Percentiles rank a stretch among this genome's conserved stretches.
phyloP scores from a whole-genome alignment of 2,329 filamentous ascomycete genomes.

The Rutstroemia sydowiana region DNA sequence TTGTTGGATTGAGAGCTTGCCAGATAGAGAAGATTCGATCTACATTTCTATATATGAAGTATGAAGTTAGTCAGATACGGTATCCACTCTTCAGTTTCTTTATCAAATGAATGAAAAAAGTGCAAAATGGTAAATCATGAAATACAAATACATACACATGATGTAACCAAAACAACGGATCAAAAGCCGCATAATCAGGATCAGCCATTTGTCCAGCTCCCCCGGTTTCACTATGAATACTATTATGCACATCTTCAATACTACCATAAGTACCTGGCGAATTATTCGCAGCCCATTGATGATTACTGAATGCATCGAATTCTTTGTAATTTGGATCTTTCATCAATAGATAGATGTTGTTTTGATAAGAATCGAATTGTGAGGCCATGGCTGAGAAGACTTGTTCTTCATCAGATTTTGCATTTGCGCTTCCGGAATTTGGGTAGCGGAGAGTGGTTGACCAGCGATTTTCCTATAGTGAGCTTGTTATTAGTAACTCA shows the following conservation, averaged over 20 bases:
- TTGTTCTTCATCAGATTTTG: constrained; percentile 18
- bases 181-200: constrained; percentile 67
- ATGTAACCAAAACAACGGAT: constrained; percentile 48
- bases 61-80: too few species aligned
- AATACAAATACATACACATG: too few species aligned
- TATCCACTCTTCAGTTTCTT: too few species aligned
- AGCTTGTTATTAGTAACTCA: background rate
- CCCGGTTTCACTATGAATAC: constrained; percentile 51
- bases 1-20: constrained; percentile 64
- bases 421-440: constrained; percentile 13
- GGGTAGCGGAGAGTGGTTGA: constrained; percentile 21
- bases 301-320: constrained; percentile 62
- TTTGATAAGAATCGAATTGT: constrained; percentile 19
- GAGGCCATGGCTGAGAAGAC: constrained; percentile 18
- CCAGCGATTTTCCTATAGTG: constrained; percentile 20
- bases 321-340: constrained; percentile 51
- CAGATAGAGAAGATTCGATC: constrained; percentile 72
- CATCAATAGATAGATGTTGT: constrained; percentile 21
- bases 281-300: constrained; percentile 43
- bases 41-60: constrained; percentile 50
- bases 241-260: constrained; percentile 56
- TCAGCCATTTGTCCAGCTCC: constrained; percentile 58
- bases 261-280: constrained; percentile 17
- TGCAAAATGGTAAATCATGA: too few species aligned
- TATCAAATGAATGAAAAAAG: too few species aligned